Conservation (phyloP, 2,329 filamentous ascomycete genomes). For the Arthrobotrys entomopaga region DNA sequence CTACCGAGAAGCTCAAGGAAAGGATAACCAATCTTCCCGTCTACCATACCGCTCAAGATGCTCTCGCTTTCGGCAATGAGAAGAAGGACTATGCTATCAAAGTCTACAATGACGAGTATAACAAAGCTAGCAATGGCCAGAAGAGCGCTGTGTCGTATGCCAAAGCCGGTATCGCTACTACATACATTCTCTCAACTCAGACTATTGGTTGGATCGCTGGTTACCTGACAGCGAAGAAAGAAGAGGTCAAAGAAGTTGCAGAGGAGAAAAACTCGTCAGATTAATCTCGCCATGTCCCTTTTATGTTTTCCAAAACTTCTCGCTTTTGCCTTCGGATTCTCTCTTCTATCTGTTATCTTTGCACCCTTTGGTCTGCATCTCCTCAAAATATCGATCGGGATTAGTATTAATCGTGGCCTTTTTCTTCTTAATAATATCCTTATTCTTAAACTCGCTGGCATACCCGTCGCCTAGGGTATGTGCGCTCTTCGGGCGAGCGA, state of each 20-base stretch:
- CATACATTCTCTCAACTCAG: constrained; percentile 68
- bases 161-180: constrained; percentile 76
- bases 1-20: constrained; percentile 75
- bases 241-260: constrained; percentile 68
- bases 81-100: constrained; percentile 70
- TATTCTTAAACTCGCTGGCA: no score
- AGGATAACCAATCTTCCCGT: constrained; percentile 71
- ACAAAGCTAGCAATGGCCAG: constrained; percentile 65
- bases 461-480: no score
- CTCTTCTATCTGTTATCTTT: no score
- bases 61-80: constrained; percentile 48
- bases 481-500: no score
- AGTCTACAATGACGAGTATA: constrained; percentile 70
- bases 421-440: no score
- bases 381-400: no score
- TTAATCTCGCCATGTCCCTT: neutral
- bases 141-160: constrained; percentile 71
- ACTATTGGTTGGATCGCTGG: constrained; percentile 60
- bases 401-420: no score
- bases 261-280: constrained; percentile 32
- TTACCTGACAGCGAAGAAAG: constrained; percentile 72
- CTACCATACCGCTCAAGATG: constrained; percentile 42
- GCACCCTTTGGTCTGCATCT: no score
- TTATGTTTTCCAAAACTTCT: neutral
- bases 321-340: no score